These are phyloP conservation scores for Daldinia grandis DNA, from an alignment of 495 filamentous ascomycete genomes.

Conservation along the genomic window DNA sequence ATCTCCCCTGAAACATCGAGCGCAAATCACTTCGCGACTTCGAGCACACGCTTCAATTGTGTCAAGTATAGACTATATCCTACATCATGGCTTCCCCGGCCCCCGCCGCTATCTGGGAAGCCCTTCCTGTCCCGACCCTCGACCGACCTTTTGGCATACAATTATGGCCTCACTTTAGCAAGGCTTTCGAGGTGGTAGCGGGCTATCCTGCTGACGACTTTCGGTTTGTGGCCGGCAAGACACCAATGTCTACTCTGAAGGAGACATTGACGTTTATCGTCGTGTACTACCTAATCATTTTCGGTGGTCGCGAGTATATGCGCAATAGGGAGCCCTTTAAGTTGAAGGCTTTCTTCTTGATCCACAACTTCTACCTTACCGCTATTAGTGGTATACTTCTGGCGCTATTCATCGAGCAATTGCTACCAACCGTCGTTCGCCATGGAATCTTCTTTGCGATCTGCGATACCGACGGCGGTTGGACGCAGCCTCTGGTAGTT, in stretches of 20 bases:
- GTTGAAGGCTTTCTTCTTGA: constrained; percentile 72
- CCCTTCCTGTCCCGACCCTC: constrained; percentile 77
- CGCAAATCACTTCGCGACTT: constrained; percentile 32
- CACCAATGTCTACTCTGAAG: constrained; percentile 75
- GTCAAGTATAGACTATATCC: constrained; percentile 5
- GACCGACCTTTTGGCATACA: constrained; percentile 92
- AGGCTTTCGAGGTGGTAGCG: constrained; percentile 74
- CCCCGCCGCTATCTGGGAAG: constrained; percentile 66
- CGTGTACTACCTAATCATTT: constrained; percentile 78
- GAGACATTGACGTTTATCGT: constrained; percentile 69
- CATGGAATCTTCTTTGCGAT: constrained; percentile 77
- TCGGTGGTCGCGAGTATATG: constrained; percentile 79
- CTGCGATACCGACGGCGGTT: constrained; percentile 75
- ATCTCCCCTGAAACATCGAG: constrained; percentile 5
- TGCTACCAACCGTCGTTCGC: constrained; percentile 72
- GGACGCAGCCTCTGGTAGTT: constrained; percentile 77
- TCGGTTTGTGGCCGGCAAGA: constrained; percentile 69
- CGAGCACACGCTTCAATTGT: constrained; percentile 11
- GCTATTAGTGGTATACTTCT: constrained; percentile 72
- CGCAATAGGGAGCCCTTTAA: constrained; percentile 71
- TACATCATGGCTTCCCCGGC: constrained; percentile 53
- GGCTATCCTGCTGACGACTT: constrained; percentile 80
- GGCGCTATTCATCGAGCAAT: constrained; percentile 75
- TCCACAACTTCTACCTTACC: constrained; percentile 85
- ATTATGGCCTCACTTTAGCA: constrained; percentile 94